Conservation (phyloP, 352 stramenopile genomes). For the Globisporangium orthogonon region DNA sequence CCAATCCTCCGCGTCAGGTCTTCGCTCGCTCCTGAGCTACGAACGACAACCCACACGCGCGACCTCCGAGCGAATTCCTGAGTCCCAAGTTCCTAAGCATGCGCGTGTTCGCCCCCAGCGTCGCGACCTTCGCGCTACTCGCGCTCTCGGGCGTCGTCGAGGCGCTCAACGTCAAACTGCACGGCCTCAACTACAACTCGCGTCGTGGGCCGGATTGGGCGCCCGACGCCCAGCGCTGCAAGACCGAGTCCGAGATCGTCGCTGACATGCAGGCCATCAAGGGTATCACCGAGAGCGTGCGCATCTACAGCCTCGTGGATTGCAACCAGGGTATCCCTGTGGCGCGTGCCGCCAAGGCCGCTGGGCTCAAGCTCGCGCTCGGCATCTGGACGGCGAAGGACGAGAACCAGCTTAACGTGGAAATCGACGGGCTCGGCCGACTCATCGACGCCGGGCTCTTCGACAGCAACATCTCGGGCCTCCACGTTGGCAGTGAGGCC, state of each 20-base stretch:
- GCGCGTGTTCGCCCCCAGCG: constrained; percentile 10
- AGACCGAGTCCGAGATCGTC: constrained; percentile 31
- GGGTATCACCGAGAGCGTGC: constrained; percentile 39
- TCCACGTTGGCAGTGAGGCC: constrained; percentile 61
- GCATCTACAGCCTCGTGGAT: constrained; percentile 63
- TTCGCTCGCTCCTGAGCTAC: neutral
- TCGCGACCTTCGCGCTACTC: constrained; percentile 10
- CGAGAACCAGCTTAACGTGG: constrained; percentile 23
- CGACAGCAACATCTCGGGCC: constrained; percentile 36
- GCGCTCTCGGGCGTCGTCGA: constrained; percentile 12
- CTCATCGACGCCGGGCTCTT: constrained; percentile 37
- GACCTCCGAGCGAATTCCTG: neutral
- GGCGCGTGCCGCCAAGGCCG: constrained; percentile 34
- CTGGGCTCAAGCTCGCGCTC: constrained; percentile 45
- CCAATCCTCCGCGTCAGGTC: neutral
- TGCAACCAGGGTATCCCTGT: constrained; percentile 41
- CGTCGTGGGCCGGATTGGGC: constrained; percentile 52
- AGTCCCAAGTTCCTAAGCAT: constrained; percentile 9
- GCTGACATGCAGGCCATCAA: constrained; percentile 51
- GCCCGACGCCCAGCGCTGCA: constrained; percentile 31
- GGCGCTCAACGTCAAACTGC: constrained; percentile 46
- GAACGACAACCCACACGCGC: neutral
- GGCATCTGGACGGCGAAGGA: constrained; percentile 53
- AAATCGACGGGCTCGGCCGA: constrained; percentile 35
- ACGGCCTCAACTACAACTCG: constrained; percentile 75